Conservation (phyloP, 208 protist genomes). For the Trypanosoma mega region DNA sequence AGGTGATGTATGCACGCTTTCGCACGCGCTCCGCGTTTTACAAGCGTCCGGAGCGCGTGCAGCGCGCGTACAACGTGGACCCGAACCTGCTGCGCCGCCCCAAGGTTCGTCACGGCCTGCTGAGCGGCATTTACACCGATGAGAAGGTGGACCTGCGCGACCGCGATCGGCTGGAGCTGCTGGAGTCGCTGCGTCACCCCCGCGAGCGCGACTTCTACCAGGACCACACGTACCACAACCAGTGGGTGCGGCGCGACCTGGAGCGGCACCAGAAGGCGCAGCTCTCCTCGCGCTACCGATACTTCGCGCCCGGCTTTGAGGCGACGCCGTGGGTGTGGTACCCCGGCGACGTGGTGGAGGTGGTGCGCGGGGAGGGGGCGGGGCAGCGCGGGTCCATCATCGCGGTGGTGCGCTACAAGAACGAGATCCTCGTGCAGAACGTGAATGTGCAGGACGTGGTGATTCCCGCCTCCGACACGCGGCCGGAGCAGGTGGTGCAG, state of each 20-base stretch:
- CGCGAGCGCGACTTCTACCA: slow-evolving; percentile 90
- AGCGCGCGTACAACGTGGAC: slow-evolving; percentile 70
- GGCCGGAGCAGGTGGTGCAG: slow-evolving; percentile 86
- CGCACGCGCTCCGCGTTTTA: slow-evolving; percentile 83
- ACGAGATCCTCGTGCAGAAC: slow-evolving; percentile 88
- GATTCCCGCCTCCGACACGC: slow-evolving; percentile 81
- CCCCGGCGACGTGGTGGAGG: slow-evolving; percentile 84
- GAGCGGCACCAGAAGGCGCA: slow-evolving; percentile 63
- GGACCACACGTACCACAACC: slow-evolving; percentile 92
- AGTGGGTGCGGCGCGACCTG: slow-evolving; percentile 80
- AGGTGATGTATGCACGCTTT: slow-evolving; percentile 80
- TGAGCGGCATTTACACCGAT: slow-evolving; percentile 71
- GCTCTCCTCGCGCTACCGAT: slow-evolving; percentile 57
- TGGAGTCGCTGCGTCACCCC: slow-evolving; percentile 83
- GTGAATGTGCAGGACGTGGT: slow-evolving; percentile 87
- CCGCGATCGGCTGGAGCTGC: slow-evolving; percentile 70
- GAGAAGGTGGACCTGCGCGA: slow-evolving; percentile 77
- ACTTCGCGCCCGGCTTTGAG: slow-evolving; percentile 61
- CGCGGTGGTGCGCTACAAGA: slow-evolving; percentile 88
- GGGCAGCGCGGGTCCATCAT: slow-evolving; percentile 86
- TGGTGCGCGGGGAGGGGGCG: slow-evolving; percentile 60
- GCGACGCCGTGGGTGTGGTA: slow-evolving; percentile 83
- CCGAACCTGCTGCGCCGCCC: slow-evolving; percentile 66
- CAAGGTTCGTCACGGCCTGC: slow-evolving; percentile 64
- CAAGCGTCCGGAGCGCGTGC: slow-evolving; percentile 44